Base-by-base conservation (phyloP, 106 monocot species). In the Acorus calamus region DNA sequence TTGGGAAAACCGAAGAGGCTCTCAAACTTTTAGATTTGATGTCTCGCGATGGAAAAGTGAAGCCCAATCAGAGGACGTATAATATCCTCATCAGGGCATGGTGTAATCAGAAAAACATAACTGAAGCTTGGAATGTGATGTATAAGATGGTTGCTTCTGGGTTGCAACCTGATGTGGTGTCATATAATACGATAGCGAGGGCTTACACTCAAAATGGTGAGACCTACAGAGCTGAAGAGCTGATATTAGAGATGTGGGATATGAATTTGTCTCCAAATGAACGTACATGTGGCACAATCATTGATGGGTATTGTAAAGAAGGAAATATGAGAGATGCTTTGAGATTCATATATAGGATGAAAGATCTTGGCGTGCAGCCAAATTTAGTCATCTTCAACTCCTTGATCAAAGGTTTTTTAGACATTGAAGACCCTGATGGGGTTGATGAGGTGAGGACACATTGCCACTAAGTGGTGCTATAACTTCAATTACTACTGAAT, bases 21-120 rank as follows among this genome's bases (percentile, higher is more conserved):
- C 67, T 79, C 56, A 78, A 79, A 4, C 72, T 94, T 41, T 68
- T 94, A 7, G 66, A 84, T 55, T 74, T 84, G 77, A 94, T 89
- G 89, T 73, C 71, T 8, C 43, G 7, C 5, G 76, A 83, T 51
- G 65, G 44, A 61, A 63, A 81, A 47, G 71, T 71, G 57, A 83
- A 61, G 52, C 86, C 93, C 55, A 83, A 67, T 59, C 71, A 69
- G 53, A 83, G 76, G 68, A 84, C 93, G 54, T 89, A 81, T 72
- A 94, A 94, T 67, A 86, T 86, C 63, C 74, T 94, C 7, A 84
- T 94, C 63, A 89, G 86, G 77, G 89, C 86, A 43, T 89, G 89
- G 89, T 86, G 89, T 60, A 89, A 86, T 67, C 59, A 74, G 68
- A 13, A 79, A 62, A 89, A 81, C 49, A 64, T 89, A 8, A 68